Base-by-base conservation (phyloP, 768 basidiomycete species). In the Chalciporus piperatus region DNA sequence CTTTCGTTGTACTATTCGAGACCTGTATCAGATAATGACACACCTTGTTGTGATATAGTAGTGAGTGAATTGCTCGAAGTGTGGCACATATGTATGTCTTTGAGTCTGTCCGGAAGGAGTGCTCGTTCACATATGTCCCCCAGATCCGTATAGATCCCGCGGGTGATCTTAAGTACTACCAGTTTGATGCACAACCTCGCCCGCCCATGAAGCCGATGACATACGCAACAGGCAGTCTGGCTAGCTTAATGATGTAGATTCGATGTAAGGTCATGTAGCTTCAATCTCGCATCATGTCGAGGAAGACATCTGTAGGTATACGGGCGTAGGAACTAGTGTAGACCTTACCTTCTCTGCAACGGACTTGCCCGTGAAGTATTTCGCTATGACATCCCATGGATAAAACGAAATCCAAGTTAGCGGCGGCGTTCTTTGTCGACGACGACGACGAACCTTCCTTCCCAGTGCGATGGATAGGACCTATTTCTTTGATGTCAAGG, bases 171-270 rank as follows among this genome's bases (percentile, higher is more conserved):
- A 67, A 84, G 48, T 94, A 92, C 68, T 75, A 77, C 50, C 87
- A 89, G 61, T 98, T 94, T 67, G 88, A 89, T 12, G 92, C 93
- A 11, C 82, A 80, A 43, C 84, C 87, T 30, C 94, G 96, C 73
- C 94, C 94, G 20, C 85, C 90, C 23, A 75, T 95, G 76, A 89
- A 85, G 64, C 94, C 94, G 10, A 97, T 97, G 94, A 92, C 93
- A 2, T 96, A 92, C 58, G 77, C 85, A 1, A 79, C 76, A 54
- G 80, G 82, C 19, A 85, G 86, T 9, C 67, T 92, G 49, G 77
- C 80, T 14, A 83, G 70, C 59, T 68, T 92, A 71, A 79, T 91
- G 75, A 83, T 87, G 86, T 86, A 75, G 71, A 52, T 27, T 9
- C 14, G 19, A 41, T 35, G 35, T 41, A 44, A 10, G 13, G 16